These are phyloP conservation scores for Penicillium sp. DNA, from an alignment of 2,329 filamentous ascomycete genomes.

Conservation along the genomic window DNA sequence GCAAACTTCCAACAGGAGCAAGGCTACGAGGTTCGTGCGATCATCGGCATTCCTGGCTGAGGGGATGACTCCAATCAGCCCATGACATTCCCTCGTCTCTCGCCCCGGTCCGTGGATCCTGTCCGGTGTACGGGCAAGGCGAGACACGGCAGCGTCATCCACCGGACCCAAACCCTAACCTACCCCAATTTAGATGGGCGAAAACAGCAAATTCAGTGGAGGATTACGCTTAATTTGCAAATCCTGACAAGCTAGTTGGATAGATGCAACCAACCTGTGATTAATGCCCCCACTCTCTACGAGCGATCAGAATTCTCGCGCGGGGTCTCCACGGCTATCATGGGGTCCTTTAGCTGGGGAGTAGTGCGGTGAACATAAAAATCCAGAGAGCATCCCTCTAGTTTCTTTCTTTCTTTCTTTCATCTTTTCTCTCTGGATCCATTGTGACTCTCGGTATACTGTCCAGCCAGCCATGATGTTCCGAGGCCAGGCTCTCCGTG, in stretches of 20 bases:
- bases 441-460: not conserved
- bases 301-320: constrained; percentile 5
- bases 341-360: not conserved
- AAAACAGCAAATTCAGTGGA: not conserved
- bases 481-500: constrained; percentile 15
- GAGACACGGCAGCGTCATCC: not conserved
- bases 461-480: constrained; percentile 8
- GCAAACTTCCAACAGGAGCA: not conserved
- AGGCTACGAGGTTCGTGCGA: not conserved
- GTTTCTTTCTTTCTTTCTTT: not conserved
- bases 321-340: constrained; percentile 17
- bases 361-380: constrained; percentile 7
- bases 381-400: not conserved
- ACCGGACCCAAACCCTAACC: not conserved
- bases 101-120: not conserved
- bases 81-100: not conserved
- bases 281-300: not conserved
- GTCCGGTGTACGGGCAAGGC: not conserved
- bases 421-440: not conserved
- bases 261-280: constrained; percentile 1
- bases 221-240: not conserved
- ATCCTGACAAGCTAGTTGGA: not conserved
- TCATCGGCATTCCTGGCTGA: not conserved
- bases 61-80: not conserved
- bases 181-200: not conserved